A percentile compares a stretch with the other conserved stretches of the same genome.
Conservation (phyloP, 768 basidiomycete species). For the Boletus bicolor region DNA sequence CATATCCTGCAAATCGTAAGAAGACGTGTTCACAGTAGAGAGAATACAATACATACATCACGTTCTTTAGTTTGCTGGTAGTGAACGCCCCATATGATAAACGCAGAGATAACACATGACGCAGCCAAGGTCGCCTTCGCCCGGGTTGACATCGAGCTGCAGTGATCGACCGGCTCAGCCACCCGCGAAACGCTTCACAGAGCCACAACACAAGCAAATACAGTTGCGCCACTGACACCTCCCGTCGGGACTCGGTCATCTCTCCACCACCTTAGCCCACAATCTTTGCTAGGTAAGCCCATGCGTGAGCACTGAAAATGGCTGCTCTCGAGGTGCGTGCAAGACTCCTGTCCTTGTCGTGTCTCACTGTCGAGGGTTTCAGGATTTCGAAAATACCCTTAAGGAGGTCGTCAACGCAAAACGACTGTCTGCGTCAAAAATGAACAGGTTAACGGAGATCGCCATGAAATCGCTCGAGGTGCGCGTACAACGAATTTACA, state of each 20-base stretch:
- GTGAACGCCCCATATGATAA: slow-evolving; percentile 89
- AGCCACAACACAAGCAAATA: slow-evolving; percentile 43
- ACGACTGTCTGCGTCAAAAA: slow-evolving; percentile 83
- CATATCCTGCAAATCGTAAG: slow-evolving; percentile 62
- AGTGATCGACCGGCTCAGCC: slow-evolving; percentile 12
- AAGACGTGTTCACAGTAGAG: background rate
- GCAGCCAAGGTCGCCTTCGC: slow-evolving; percentile 75
- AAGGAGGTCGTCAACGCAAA: slow-evolving; percentile 82
- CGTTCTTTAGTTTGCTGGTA: slow-evolving; percentile 81
- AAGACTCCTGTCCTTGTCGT: background rate
- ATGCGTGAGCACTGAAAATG: slow-evolving; percentile 35
- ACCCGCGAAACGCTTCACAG: slow-evolving; percentile 2
- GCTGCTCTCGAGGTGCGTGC: slow-evolving; percentile 39
- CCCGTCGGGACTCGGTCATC: slow-evolving; percentile 9
- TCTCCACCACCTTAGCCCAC: slow-evolving; percentile 10
- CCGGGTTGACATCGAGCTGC: slow-evolving; percentile 51
- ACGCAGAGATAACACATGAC: slow-evolving; percentile 57
- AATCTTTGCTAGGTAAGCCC: slow-evolving; percentile 10
- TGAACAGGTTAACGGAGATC: slow-evolving; percentile 71
- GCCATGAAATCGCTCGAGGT: slow-evolving; percentile 79
- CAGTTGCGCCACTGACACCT: slow-evolving; percentile 9
- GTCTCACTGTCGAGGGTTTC: slow-evolving; percentile 10
- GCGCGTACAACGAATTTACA: slow-evolving; percentile 23
- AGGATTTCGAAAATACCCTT: slow-evolving; percentile 81
- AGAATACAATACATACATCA: slow-evolving; percentile 45